Evolutionary conservation across 345 rosid genomes (phyloP), one percentile per base, ranked within the genome.

Genomic region (Bretschneidera sinensis): DNA sequence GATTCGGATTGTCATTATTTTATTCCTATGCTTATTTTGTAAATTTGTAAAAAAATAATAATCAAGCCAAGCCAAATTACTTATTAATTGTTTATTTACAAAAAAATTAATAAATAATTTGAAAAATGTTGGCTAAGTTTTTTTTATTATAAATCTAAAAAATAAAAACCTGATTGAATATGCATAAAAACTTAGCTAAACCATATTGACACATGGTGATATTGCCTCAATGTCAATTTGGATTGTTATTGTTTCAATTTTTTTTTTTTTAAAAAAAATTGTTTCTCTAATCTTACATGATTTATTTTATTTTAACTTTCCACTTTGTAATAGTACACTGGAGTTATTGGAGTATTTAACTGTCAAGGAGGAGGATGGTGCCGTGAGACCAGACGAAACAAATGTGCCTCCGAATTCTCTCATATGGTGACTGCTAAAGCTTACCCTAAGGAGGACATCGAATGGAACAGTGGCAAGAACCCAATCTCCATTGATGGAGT

Each of bases 321-420:
- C 10, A 19, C 39, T 54, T 57, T 48, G 4, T 10, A 14, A 58
- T 78, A 94, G 99, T 86, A 64, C 51, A 85, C 84, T 17, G 99
- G 96, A 60, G 82, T 94, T 20, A 78, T 94, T 4, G 96, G 97
- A 47, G 92, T 72, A 54, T 94, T 94, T 54, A 94, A 94, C 74
- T 94, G 99, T 77, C 99, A 94, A 85, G 97, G 99, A 62, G 97
- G 99, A 55, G 99, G 97, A 2, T 94, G 99, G 99, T 67, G 82
- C 67, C 82, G 88, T 0, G 96, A 94, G 71, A 75, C 83, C 11
- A 69, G 97, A 28, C 81, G 89, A 22, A 94, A 91, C 87, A 63
- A 82, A 66, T 94, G 92, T 31, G 78, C 77, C 33, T 83, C 97
- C 6, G 55, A 82, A 52, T 91, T 23, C 65, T 84, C 91, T 31